Evolutionary conservation across 495 filamentous ascomycete species (phyloP).

Genomic region (Penicillium samsonianum): DNA sequence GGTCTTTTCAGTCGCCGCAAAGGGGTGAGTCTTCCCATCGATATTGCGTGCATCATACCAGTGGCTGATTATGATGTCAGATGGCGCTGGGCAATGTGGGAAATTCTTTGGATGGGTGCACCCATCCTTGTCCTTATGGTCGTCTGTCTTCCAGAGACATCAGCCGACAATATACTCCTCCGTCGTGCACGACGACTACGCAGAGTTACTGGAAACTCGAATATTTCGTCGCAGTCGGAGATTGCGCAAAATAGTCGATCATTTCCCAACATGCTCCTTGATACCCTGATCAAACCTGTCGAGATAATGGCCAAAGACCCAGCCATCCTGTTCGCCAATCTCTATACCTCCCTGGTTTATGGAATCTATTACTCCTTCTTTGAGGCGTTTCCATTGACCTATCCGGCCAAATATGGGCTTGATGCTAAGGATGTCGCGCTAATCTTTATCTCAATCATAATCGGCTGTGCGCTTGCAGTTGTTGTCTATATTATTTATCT

Average conservation of each 20-base stretch:
- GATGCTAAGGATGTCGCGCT: constrained; percentile 24
- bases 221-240: constrained; percentile 43
- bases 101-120: constrained; percentile 43
- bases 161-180: constrained; percentile 48
- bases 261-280: neutral
- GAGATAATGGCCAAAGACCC: constrained; percentile 62
- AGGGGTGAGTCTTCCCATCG: constrained; percentile 20
- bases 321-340: constrained; percentile 58
- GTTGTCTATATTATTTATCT: neutral
- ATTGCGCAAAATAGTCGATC: constrained; percentile 36
- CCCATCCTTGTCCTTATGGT: constrained; percentile 45
- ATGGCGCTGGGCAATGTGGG: constrained; percentile 57
- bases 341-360: constrained; percentile 62
- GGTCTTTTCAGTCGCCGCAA: constrained; percentile 55
- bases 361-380: constrained; percentile 63
- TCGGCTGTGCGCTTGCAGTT: neutral
- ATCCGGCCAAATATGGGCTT: constrained; percentile 33
- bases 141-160: constrained; percentile 51
- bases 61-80: constrained; percentile 11
- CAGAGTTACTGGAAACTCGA: constrained; percentile 35
- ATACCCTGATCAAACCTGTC: constrained; percentile 41
- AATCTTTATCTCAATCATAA: constrained; percentile 3
- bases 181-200: constrained; percentile 42
- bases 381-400: constrained; percentile 35
- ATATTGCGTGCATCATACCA: neutral